Evolutionary conservation across 352 stramenopile genomes (phyloP).

Genomic region (Phytophthora syringae): DNA sequence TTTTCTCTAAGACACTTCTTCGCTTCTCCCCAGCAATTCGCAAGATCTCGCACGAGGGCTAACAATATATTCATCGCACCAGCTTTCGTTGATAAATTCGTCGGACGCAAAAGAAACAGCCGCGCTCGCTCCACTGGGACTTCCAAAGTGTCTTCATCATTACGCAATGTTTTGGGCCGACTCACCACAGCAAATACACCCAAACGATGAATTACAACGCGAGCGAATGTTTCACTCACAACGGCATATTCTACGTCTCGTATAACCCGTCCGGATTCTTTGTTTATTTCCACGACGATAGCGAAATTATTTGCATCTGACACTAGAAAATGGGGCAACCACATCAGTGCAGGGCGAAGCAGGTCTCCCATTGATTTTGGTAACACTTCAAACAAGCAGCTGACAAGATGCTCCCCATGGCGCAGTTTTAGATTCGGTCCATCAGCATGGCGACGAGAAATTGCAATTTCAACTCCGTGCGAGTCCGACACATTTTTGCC

Average conservation of each 20-base stretch:
- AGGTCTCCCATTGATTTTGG: slow-evolving; percentile 39
- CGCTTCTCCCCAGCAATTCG: slow-evolving; percentile 15
- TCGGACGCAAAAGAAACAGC: slow-evolving; percentile 18
- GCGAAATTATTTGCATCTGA: slow-evolving; percentile 4
- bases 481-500: slow-evolving; percentile 57
- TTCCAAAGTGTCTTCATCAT: slow-evolving; percentile 9
- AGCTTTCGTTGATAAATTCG: slow-evolving; percentile 9
- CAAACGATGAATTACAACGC: slow-evolving; percentile 22
- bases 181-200: slow-evolving; percentile 31
- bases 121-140: slow-evolving; percentile 10
- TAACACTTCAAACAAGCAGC: slow-evolving; percentile 50
- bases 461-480: slow-evolving; percentile 54
- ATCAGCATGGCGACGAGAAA: slow-evolving; percentile 20
- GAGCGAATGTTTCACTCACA: slow-evolving; percentile 12
- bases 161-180: neutral
- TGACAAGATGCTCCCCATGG: slow-evolving; percentile 47
- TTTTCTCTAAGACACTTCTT: neutral
- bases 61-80: slow-evolving; percentile 9
- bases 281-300: slow-evolving; percentile 37
- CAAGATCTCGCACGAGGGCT: slow-evolving; percentile 18
- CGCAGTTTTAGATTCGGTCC: slow-evolving; percentile 18
- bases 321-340: slow-evolving; percentile 35
- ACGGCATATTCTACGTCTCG: slow-evolving; percentile 19
- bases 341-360: slow-evolving; percentile 36
- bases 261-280: slow-evolving; percentile 28